Percentiles rank a stretch among this genome's conserved stretches.
phyloP scores from a whole-genome alignment of 441 rosid genomes.

The Jatropha podagrica region DNA sequence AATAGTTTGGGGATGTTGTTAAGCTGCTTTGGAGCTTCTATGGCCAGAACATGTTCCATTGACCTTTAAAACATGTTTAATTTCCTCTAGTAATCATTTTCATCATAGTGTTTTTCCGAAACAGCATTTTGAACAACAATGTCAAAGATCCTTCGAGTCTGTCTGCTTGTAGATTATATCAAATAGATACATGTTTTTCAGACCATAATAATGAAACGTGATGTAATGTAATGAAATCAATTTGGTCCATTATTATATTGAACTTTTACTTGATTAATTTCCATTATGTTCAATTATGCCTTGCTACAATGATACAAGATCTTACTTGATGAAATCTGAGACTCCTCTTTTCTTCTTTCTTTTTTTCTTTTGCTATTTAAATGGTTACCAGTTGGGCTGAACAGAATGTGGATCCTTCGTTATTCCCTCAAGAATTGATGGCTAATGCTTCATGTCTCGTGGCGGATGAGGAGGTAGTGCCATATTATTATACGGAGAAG shows the following conservation, averaged over 20 bases:
- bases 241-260: not conserved
- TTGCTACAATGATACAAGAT: not conserved
- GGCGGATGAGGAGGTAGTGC: conserved; percentile 61
- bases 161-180: not conserved
- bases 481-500: not conserved
- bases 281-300: not conserved
- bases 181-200: not conserved
- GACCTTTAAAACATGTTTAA: too few species aligned
- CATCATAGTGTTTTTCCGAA: too few species aligned
- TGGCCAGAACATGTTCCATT: too few species aligned
- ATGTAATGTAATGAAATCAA: too few species aligned
- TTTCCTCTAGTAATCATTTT: too few species aligned
- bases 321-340: conserved; percentile 5
- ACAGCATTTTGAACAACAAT: too few species aligned
- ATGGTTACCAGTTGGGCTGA: conserved; percentile 75
- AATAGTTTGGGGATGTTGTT: too few species aligned
- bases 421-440: conserved; percentile 78
- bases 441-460: conserved; percentile 62
- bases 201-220: too few species aligned
- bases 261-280: too few species aligned
- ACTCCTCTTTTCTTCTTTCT: not conserved
- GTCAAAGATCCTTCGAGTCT: too few species aligned
- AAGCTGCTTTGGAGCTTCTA: too few species aligned
- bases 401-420: conserved; percentile 88
- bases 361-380: not conserved